These are phyloP conservation scores for Fusarium domesticum DNA, from an alignment of 2,329 filamentous ascomycete species.

Conservation along the genomic window DNA sequence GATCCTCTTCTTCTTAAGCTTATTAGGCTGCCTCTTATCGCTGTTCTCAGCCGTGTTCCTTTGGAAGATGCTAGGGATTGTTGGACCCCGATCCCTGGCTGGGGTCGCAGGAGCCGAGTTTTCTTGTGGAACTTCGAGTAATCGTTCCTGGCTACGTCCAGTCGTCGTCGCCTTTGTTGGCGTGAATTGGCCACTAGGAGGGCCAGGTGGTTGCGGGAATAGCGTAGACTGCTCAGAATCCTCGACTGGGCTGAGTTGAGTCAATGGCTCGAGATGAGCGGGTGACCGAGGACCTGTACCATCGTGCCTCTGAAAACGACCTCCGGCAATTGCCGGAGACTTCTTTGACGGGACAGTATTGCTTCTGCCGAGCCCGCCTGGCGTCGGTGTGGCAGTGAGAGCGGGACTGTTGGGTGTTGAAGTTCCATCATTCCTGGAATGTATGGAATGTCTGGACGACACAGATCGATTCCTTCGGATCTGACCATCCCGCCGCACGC, in stretches of 20 bases:
- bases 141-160: conserved; percentile 50
- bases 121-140: conserved; percentile 43
- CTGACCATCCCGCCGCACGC: conserved; percentile 74
- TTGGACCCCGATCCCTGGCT: conserved; percentile 58
- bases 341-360: conserved; percentile 93
- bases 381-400: conserved; percentile 52
- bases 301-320: conserved; percentile 56
- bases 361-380: conserved; percentile 60
- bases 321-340: conserved; percentile 67
- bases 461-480: conserved; percentile 87
- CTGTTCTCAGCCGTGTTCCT: conserved; percentile 59
- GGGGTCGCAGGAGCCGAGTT: conserved; percentile 44
- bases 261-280: conserved; percentile 39
- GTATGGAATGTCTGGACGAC: conserved; percentile 85
- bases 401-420: conserved; percentile 67
- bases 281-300: conserved; percentile 31
- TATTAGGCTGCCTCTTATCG: conserved; percentile 76
- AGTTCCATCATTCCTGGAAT: conserved; percentile 71
- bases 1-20: conserved; percentile 81
- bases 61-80: conserved; percentile 65
- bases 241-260: conserved; percentile 32
- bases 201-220: conserved; percentile 32
- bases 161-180: conserved; percentile 31
- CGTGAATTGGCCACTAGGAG: conserved; percentile 25
- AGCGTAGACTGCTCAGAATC: conserved; percentile 22